A percentile compares a stretch with the other conserved stretches of the same genome.
These are phyloP conservation scores for Blastobotrys arbuscula DNA, from an alignment of 1,139 yeast genomes.

Conservation along the genomic window DNA sequence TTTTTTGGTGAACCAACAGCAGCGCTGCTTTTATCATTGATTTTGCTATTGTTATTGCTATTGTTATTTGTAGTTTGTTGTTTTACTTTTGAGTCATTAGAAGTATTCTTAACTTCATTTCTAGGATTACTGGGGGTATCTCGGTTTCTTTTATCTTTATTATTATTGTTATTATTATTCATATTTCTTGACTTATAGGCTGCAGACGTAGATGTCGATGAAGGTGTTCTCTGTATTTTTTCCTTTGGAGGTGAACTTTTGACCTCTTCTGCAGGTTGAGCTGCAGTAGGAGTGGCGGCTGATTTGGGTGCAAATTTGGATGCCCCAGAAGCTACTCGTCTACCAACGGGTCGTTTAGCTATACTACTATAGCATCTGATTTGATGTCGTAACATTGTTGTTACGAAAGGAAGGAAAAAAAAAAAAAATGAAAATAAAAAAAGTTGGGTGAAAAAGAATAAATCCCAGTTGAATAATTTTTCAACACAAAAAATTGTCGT, in stretches of 20 bases:
- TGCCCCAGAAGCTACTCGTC: background rate
- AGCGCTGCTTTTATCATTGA: background rate
- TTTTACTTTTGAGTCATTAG: too few species aligned
- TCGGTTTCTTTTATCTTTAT: too few species aligned
- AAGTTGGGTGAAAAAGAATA: too few species aligned
- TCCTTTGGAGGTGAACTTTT: background rate
- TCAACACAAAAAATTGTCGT: too few species aligned
- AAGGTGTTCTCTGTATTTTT: background rate
- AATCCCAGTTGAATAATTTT: too few species aligned
- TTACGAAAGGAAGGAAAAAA: background rate
- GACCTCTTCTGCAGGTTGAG: background rate
- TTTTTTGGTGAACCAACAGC: background rate
- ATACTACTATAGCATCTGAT: slow-evolving; percentile 5
- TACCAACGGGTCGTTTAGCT: slow-evolving; percentile 4
- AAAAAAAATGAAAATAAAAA: background rate
- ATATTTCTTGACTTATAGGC: background rate
- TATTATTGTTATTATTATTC: background rate
- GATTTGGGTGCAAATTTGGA: slow-evolving; percentile 3
- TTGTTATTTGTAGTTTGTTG: too few species aligned
- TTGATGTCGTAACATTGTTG: background rate
- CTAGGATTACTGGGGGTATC: too few species aligned
- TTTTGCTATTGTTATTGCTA: background rate
- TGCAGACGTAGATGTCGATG: background rate
- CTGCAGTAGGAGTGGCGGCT: background rate
- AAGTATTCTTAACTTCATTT: too few species aligned